phyloP scores from a whole-genome alignment of 306 rosid species.

The Acmispon strigosus region DNA sequence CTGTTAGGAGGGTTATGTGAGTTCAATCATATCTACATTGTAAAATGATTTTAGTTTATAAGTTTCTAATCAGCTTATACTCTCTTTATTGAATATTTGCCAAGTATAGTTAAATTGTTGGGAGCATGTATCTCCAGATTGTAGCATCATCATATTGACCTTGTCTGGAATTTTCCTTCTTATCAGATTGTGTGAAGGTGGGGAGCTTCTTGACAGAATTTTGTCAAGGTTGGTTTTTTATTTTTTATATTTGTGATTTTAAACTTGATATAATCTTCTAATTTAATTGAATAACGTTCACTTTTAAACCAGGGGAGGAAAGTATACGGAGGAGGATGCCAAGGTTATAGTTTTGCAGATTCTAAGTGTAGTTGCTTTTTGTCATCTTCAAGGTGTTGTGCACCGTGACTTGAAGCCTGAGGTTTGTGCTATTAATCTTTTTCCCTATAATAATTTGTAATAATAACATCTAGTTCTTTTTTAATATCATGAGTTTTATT shows the following conservation, averaged over 20 bases:
- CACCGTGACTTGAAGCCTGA: slow-evolving; percentile 98
- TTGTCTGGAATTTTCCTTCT: slow-evolving; percentile 15
- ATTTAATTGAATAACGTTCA: slow-evolving; percentile 14
- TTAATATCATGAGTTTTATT: neutral
- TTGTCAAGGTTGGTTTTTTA: slow-evolving; percentile 52
- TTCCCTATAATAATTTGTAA: neutral
- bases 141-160: slow-evolving; percentile 18
- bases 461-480: neutral
- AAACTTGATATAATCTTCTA: neutral
- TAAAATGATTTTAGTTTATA: neutral
- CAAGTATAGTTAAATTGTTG: slow-evolving; percentile 2
- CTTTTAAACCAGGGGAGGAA: slow-evolving; percentile 62
- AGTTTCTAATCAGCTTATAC: neutral
- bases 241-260: neutral
- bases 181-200: slow-evolving; percentile 91
- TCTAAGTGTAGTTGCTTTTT: slow-evolving; percentile 78
- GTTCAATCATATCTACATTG: neutral
- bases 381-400: slow-evolving; percentile 98
- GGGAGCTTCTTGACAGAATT: slow-evolving; percentile 93
- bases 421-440: slow-evolving; percentile 40
- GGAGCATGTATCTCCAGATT: slow-evolving; percentile 14
- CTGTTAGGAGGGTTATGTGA: neutral
- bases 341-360: slow-evolving; percentile 71
- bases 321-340: slow-evolving; percentile 81
- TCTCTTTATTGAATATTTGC: no score